Evolutionary conservation across 345 rosid species (phyloP).

Genomic region (Hibiscus tridactylites): DNA sequence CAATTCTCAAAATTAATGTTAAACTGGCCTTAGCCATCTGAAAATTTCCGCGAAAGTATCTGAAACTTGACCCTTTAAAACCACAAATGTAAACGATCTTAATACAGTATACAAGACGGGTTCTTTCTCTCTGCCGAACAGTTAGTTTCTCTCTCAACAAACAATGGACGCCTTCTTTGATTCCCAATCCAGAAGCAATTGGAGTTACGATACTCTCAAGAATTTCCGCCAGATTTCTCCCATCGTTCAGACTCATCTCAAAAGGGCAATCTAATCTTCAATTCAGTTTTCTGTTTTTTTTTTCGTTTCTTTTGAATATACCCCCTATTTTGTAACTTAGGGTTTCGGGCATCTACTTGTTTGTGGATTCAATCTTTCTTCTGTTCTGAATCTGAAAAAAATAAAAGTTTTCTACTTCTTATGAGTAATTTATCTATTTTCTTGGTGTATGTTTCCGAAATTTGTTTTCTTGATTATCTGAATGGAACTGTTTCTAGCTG

Average conservation of each 20-base stretch:
- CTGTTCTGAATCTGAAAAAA: neutral
- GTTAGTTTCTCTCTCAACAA: neutral
- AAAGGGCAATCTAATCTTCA: slow-evolving; percentile 39
- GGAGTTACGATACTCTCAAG: slow-evolving; percentile 68
- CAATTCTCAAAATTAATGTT: too few relatives aligned
- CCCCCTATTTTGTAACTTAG: neutral
- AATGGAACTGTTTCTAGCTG: neutral
- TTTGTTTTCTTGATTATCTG: neutral
- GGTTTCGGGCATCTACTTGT: neutral
- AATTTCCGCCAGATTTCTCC: slow-evolving; percentile 84
- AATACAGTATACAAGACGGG: too few relatives aligned
- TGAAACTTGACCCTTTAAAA: neutral
- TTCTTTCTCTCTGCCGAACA: neutral
- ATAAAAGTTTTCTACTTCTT: neutral
- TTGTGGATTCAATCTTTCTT: neutral
- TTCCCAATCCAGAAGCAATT: slow-evolving; percentile 43
- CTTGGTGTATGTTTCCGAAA: too few relatives aligned
- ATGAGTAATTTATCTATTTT: neutral
- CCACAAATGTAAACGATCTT: neutral
- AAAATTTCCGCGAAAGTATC: neutral
- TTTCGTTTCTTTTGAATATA: slow-evolving; percentile 17
- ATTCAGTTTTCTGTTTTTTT: slow-evolving; percentile 24
- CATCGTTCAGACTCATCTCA: slow-evolving; percentile 72
- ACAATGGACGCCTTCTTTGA: slow-evolving; percentile 78
- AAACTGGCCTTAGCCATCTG: neutral